Percentiles rank a stretch among this genome's conserved stretches.
Evolutionary conservation across 2,329 filamentous ascomycete species (phyloP).

Genomic region (Penicillium vulpinum): DNA sequence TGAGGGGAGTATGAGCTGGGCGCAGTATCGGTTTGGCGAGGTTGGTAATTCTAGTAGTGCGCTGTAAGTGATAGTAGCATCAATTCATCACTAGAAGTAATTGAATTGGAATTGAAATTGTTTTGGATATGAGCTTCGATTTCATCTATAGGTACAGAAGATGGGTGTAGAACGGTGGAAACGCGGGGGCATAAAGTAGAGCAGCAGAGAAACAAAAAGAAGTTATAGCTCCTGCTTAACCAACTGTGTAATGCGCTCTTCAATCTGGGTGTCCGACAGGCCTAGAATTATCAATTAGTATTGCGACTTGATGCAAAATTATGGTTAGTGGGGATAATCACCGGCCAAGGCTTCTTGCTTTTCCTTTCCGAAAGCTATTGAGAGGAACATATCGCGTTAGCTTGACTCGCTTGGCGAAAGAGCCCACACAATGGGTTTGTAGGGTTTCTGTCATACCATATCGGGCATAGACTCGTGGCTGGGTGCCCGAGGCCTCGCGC

Average conservation of each 20-base stretch:
- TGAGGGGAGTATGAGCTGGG: conserved; percentile 57
- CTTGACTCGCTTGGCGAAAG: background rate
- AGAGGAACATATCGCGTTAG: conserved; percentile 15
- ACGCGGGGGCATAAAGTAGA: conserved; percentile 29
- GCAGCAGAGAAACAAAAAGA: conserved; percentile 10
- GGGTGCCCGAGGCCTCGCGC: conserved; percentile 81
- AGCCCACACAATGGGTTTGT: background rate
- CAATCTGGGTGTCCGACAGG: conserved; percentile 69
- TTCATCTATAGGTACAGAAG: conserved; percentile 43
- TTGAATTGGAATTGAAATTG: conserved; percentile 5
- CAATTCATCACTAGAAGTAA: background rate
- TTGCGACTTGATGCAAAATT: background rate
- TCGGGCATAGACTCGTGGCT: conserved; percentile 86
- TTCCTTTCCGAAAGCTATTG: conserved; percentile 65
- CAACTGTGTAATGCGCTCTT: conserved; percentile 64
- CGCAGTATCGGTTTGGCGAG: conserved; percentile 55
- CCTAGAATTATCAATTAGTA: conserved; percentile 45
- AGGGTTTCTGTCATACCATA: conserved; percentile 65
- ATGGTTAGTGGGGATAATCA: conserved; percentile 32
- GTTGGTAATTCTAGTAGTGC: conserved; percentile 23
- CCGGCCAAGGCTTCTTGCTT: conserved; percentile 64
- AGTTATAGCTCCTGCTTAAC: conserved; percentile 54
- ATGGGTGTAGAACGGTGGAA: conserved; percentile 25
- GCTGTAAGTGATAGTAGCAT: background rate
- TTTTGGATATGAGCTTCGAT: conserved; percentile 26